A percentile compares a stretch with the other conserved stretches of the same genome.
Conservation (phyloP, 805 yeast genomes). For the Tetrapisispora pingtungensis region DNA sequence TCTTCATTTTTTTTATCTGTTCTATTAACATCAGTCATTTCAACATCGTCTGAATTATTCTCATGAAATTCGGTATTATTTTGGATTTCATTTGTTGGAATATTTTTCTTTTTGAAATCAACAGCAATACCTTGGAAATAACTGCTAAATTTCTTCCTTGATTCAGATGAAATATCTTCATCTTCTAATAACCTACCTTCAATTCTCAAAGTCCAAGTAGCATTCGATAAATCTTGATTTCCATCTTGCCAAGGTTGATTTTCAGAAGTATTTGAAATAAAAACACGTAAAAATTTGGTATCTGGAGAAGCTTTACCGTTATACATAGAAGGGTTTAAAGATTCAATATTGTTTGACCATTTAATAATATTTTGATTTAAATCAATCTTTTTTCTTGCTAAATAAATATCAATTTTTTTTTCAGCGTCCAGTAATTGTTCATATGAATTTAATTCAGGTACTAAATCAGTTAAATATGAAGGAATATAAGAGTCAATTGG, state of each 20-base stretch:
- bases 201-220: slow-evolving; percentile 75
- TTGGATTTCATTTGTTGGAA: background rate
- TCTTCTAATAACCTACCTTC: slow-evolving; percentile 71
- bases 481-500: slow-evolving; percentile 51
- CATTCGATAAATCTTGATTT: slow-evolving; percentile 24
- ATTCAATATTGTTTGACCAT: slow-evolving; percentile 27
- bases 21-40: background rate
- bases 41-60: background rate
- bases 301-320: slow-evolving; percentile 9
- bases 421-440: slow-evolving; percentile 73
- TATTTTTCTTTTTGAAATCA: slow-evolving; percentile 39
- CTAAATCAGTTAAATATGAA: slow-evolving; percentile 32
- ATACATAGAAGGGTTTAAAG: slow-evolving; percentile 24
- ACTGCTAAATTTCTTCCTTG: slow-evolving; percentile 58
- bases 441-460: slow-evolving; percentile 68
- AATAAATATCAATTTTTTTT: slow-evolving; percentile 64
- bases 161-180: slow-evolving; percentile 38
- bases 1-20: slow-evolving; percentile 1
- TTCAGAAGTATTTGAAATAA: slow-evolving; percentile 68
- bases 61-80: background rate
- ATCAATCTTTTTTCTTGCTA: slow-evolving; percentile 76
- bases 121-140: slow-evolving; percentile 78
- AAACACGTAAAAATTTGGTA: slow-evolving; percentile 59
- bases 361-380: slow-evolving; percentile 58
- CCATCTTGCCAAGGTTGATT: slow-evolving; percentile 79